A percentile compares a stretch with the other conserved stretches of the same genome.
These are phyloP conservation scores for Cryptosporidium sp. DNA, from an alignment of 169 alveolate species.

Conservation along the genomic window DNA sequence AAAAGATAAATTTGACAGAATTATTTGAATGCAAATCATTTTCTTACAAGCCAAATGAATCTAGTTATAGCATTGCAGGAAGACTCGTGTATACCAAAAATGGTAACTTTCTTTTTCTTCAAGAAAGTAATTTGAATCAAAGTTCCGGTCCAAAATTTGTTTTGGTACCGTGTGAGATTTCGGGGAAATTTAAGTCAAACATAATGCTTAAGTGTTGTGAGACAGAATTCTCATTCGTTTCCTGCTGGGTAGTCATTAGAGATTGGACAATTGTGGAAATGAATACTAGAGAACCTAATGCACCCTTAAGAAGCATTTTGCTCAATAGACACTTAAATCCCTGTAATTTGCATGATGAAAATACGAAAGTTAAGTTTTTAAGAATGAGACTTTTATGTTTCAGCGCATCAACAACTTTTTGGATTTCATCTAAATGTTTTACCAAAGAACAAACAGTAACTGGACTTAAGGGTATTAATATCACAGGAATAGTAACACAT, in stretches of 20 bases:
- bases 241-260: slow-evolving; percentile 30
- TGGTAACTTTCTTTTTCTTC: slow-evolving; percentile 39
- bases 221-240: slow-evolving; percentile 23
- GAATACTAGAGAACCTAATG: not conserved
- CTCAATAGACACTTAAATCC: not conserved
- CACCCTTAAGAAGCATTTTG: slow-evolving; percentile 50
- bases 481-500: not conserved
- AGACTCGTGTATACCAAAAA: slow-evolving; percentile 33
- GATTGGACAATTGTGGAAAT: slow-evolving; percentile 44
- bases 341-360: not conserved
- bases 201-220: slow-evolving; percentile 22
- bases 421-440: not conserved
- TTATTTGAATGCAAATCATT: not conserved
- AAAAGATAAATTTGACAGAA: not conserved
- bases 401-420: slow-evolving; percentile 17
- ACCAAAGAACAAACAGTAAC: not conserved
- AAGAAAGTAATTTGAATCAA: not conserved
- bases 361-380: not conserved
- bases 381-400: slow-evolving; percentile 45
- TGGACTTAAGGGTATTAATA: not conserved
- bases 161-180: slow-evolving; percentile 33
- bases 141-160: not conserved
- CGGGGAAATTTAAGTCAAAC: slow-evolving; percentile 40
- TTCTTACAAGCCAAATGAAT: not conserved
- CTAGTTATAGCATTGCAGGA: slow-evolving; percentile 2